Base-by-base conservation (phyloP, 129 eudicot species). In the Deinandra increscens region DNA sequence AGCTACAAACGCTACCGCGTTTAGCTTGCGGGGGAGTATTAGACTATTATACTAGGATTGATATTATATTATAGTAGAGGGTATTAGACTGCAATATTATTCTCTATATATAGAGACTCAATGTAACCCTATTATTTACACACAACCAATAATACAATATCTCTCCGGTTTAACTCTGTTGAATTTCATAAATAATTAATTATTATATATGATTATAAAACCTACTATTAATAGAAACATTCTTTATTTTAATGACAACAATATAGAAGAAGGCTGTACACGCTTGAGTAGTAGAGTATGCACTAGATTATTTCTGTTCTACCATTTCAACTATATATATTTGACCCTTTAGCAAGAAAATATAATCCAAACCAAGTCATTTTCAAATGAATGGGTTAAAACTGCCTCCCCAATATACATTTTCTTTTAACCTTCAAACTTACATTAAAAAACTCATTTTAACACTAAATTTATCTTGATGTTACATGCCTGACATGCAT, bases 401-500 rank as follows among this genome's bases (percentile, higher is more conserved):
- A n/a, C 53, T 46, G 53, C 19, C 53, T 9, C n/a, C 34, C 34
- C 0, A 9, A 3, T 10, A 19, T 6, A 14, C 7, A 23, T 22
- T n/a, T 26, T 26, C 3, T 26, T 26, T 26, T 3, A 26, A 26
- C 3, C 31, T 26, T 26, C 31, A 10, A 19, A 4, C 31, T 53
- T 53, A 2, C 26, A 50, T 8, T 9, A 19, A 7, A 53, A 53
- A 19, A 10, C 33, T 26, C 1, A 1, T 26, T 1, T 26, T 26
- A 1, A 26, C 31, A 26, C 3, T 1, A 26, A 26, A 26, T 26
- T 26, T 26, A 26, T 18, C 31, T 41, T 49, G 18, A 67, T 45
- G 54, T 66, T 39, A 26, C 19, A 59, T 66, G 9, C 74, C 60
- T 78, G 41, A 79, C 53, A 18, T 49, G 50, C 56, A 43, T 55